A percentile compares a stretch with the other conserved stretches of the same genome.
These are phyloP conservation scores for Nemania serpens DNA, from an alignment of 2,329 filamentous ascomycete genomes.

Conservation along the genomic window DNA sequence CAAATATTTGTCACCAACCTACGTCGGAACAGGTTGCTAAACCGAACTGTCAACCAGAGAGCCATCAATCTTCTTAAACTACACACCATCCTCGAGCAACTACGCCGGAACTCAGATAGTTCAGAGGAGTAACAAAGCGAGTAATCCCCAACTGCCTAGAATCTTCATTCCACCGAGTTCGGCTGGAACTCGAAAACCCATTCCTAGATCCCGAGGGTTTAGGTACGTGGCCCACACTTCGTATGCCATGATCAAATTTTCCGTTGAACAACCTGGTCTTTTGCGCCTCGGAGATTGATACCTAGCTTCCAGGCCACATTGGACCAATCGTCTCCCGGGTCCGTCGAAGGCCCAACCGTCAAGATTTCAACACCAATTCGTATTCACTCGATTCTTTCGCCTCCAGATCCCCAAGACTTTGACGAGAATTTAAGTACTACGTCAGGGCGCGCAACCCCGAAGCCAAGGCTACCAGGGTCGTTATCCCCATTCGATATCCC, in stretches of 20 bases:
- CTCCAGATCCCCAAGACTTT: constrained; percentile 47
- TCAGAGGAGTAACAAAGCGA: no score
- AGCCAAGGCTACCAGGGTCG: constrained; percentile 43
- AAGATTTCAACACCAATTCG: constrained; percentile 57
- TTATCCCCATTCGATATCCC: constrained; percentile 40
- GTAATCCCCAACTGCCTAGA: constrained; percentile 3
- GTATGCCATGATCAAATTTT: neutral
- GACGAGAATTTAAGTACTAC: constrained; percentile 44
- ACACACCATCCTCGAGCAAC: no score
- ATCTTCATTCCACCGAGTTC: constrained; percentile 7
- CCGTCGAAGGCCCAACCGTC: constrained; percentile 49
- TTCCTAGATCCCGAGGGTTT: neutral
- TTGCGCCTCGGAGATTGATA: constrained; percentile 22
- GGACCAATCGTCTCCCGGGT: constrained; percentile 37
- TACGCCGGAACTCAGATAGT: no score
- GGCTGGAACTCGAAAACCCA: constrained; percentile 3
- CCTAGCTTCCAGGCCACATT: constrained; percentile 26
- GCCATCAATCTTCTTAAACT: no score
- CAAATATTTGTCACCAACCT: neutral
- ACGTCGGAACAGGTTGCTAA: neutral
- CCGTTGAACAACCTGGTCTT: constrained; percentile 22
- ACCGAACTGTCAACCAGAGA: neutral
- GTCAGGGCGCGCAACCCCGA: constrained; percentile 42
- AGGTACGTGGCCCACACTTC: constrained; percentile 4
- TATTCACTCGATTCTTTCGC: constrained; percentile 57